phyloP scores from a whole-genome alignment of 202 grass and related monocot genomes.

The Carex sylvatica region DNA sequence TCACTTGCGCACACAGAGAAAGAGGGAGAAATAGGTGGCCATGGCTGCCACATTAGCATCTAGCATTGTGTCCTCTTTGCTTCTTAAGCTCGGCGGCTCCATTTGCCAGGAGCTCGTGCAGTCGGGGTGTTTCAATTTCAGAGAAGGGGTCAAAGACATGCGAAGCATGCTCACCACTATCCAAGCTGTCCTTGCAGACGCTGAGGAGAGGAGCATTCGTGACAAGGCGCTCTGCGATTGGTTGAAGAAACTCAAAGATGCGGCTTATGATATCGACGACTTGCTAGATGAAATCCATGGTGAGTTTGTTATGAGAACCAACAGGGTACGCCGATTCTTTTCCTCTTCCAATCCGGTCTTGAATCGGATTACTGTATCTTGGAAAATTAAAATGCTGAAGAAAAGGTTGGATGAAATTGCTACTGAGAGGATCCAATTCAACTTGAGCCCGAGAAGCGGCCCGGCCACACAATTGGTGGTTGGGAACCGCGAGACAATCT shows the following conservation, averaged over 20 bases:
- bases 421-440: conserved; percentile 25
- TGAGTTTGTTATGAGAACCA: conserved; percentile 1
- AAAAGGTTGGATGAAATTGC: conserved; percentile 33
- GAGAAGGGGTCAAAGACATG: conserved; percentile 33
- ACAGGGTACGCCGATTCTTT: background rate
- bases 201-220: conserved; percentile 38
- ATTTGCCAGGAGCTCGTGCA: conserved; percentile 34
- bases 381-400: conserved; percentile 15
- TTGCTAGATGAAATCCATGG: conserved; percentile 41
- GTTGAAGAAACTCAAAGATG: conserved; percentile 45
- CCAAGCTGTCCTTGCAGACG: conserved; percentile 39
- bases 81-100: conserved; percentile 33
- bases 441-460: conserved; percentile 17
- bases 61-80: conserved; percentile 39
- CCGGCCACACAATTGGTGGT: background rate
- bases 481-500: conserved; percentile 32
- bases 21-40: background rate
- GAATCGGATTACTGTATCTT: conserved; percentile 19
- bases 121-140: conserved; percentile 30
- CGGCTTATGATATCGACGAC: conserved; percentile 46
- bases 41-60: conserved; percentile 37
- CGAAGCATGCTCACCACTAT: conserved; percentile 34
- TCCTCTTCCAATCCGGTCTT: conserved; percentile 27
- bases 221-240: conserved; percentile 32
- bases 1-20: background rate